Base-by-base conservation (phyloP, 768 basidiomycete species). In the Baorangia bicolor region DNA sequence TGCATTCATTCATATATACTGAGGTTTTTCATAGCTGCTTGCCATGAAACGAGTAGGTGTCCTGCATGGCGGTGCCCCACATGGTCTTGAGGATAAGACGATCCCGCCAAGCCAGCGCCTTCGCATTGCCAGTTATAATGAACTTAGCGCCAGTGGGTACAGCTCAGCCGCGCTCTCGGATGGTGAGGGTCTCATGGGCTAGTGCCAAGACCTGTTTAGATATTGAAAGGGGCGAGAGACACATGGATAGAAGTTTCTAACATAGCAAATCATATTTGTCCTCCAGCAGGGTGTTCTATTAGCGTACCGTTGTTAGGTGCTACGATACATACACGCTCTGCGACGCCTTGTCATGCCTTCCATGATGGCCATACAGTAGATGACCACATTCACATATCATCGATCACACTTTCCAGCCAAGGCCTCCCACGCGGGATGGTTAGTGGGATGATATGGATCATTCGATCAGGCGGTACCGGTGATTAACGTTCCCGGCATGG, bases 61-160 rank as follows among this genome's bases (percentile, higher is more conserved):
- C 41, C 64, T 83, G 48, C 78, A 76, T 30, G 82, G 80, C 39
- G 82, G 82, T 50, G 73, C 69, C 45, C 80, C 82, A 13, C 81
- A 80, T 28, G 83, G 79, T 2, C 57, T 81, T 12, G 81, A 85
- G 55, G 86, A 88, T 38, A 83, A 84, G 68, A 68, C 74, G 0
- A 80, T 90, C 33, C 90, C 90, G 16, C 90, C 90, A 1, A 82
- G 81, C 53, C 90, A 92, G 64, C 78, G 84, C 25, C 79, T 89
- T 37, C 82, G 82, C 56, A 87, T 92, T 58, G 82, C 85, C 8
- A 77, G 77, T n/a, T 86, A 84, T 57, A 81, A 72, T 38, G 85
- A 87, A 64, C 71, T 86, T 0, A 63, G 68, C 5, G 67, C 64
- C 9, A 77, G 78, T 50, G 81, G 81, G 27, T 77, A 77, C 47